Evolutionary conservation across 176 grass and related monocot species (phyloP), one percentile per base, ranked within the genome.

Genomic region (maize (Zea mays)): DNA sequence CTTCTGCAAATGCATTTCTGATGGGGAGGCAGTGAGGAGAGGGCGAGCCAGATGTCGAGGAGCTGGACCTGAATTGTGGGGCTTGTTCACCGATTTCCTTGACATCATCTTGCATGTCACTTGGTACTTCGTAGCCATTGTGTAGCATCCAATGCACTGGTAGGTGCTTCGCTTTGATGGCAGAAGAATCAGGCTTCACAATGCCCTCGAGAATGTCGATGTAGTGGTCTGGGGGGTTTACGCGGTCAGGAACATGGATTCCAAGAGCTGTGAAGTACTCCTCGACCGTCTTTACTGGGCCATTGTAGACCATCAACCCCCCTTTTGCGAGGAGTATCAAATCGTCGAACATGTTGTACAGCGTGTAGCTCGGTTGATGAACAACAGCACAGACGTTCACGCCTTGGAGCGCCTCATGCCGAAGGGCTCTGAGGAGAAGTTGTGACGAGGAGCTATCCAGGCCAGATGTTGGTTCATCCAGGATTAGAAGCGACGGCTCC

Each of bases 391-490:
- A 86, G 36, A 97, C 79, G 61, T 97, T 97, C 4, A 97, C 94
- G 0, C 94, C 94, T 88, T 97, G 91, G 55, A 82, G 58, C 14
- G 94, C 94, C 44, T 97, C 94, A n/a, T 82, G 94, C 19, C 88
- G 71, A 13, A 97, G 94, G 66, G 94, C 91, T 80, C 80, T 84
- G 50, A 97, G 90, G 11, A 97, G 84, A 8, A 97, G 76, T 20
- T 89, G 88, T 3, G 94, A 97, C 0, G 94, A 97, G 45, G 94
- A 91, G 77, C 94, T 97, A 67, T 97, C 94, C 13, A 97, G 60
- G 48, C 94, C 94, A 36, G 94, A 97, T n/a, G 94, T 97, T 76
- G 91, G 94, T 84, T 97, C 94, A 76, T 97, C 94, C 17, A 97
- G 82, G 70, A 97, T 93, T 58, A 97, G 61, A 49, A 97, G 91